These are phyloP conservation scores for Vitis riparia DNA, from an alignment of 164 flowering plant species.

Conservation along the genomic window DNA sequence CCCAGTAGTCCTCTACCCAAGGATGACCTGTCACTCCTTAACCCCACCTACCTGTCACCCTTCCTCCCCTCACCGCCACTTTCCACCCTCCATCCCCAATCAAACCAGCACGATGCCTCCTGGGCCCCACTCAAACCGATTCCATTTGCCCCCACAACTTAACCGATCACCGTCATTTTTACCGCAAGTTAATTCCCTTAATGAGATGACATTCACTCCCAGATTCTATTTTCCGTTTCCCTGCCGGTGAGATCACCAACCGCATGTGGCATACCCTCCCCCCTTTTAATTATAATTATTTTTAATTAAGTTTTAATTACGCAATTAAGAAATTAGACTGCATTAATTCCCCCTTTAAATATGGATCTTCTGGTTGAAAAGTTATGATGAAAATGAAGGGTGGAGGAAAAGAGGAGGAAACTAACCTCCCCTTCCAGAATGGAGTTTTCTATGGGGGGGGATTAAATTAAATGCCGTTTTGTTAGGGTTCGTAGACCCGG, in stretches of 20 bases:
- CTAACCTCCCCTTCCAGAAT: constrained; percentile 25
- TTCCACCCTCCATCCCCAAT: too few relatives aligned
- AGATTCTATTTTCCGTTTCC: constrained; percentile 8
- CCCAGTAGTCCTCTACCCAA: too few relatives aligned
- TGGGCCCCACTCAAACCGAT: too few relatives aligned
- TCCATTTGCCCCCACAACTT: neutral
- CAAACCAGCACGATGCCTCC: too few relatives aligned
- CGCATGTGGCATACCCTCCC: neutral
- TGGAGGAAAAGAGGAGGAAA: constrained; percentile 25
- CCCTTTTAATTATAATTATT: neutral
- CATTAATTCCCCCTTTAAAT: constrained; percentile 12
- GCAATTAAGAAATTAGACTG: too few relatives aligned
- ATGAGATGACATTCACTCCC: too few relatives aligned
- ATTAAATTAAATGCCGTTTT: constrained; percentile 21
- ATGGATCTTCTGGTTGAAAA: constrained; percentile 31
- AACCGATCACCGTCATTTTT: neutral
- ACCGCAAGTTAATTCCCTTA: too few relatives aligned
- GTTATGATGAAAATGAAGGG: constrained; percentile 18
- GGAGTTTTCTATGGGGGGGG: constrained; percentile 27
- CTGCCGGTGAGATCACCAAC: constrained; percentile 5
- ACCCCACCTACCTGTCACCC: too few relatives aligned
- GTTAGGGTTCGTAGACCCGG: constrained; percentile 30
- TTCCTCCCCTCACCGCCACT: too few relatives aligned
- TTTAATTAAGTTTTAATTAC: neutral
- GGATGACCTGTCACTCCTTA: too few relatives aligned